phyloP scores from a whole-genome alignment of 257 asterid genomes.

The Solanum etuberosum region DNA sequence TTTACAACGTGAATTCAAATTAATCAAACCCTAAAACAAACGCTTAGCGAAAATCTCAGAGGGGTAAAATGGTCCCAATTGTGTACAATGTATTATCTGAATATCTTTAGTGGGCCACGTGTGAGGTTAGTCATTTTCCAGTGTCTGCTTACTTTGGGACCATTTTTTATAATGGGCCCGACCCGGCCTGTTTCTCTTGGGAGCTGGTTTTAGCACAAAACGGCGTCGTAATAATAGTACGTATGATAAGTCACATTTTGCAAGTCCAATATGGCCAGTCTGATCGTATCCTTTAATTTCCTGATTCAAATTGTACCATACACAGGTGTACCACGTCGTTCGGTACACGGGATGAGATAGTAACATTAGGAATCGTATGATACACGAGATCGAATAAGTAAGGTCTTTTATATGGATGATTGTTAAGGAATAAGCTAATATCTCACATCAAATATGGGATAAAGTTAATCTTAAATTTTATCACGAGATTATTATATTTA shows the following conservation, averaged over 20 bases:
- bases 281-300: background rate
- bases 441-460: background rate
- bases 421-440: background rate
- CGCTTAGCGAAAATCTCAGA: background rate
- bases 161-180: background rate
- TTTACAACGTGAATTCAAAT: background rate
- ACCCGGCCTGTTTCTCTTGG: background rate
- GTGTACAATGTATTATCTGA: conserved; percentile 14
- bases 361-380: background rate
- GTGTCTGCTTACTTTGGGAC: background rate
- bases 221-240: background rate
- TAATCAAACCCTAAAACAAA: background rate
- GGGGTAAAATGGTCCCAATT: background rate
- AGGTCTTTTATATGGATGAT: background rate
- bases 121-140: conserved; percentile 15
- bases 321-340: background rate
- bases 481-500: background rate
- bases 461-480: background rate
- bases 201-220: conserved; percentile 11
- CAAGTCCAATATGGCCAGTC: background rate
- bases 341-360: background rate
- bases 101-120: conserved; percentile 9
- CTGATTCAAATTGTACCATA: background rate
- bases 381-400: no score
- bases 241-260: background rate